Evolutionary conservation across 2,329 filamentous ascomycete genomes (phyloP), one percentile per base, ranked within the genome.

Genomic region (Aspergillus costaricaensis): DNA sequence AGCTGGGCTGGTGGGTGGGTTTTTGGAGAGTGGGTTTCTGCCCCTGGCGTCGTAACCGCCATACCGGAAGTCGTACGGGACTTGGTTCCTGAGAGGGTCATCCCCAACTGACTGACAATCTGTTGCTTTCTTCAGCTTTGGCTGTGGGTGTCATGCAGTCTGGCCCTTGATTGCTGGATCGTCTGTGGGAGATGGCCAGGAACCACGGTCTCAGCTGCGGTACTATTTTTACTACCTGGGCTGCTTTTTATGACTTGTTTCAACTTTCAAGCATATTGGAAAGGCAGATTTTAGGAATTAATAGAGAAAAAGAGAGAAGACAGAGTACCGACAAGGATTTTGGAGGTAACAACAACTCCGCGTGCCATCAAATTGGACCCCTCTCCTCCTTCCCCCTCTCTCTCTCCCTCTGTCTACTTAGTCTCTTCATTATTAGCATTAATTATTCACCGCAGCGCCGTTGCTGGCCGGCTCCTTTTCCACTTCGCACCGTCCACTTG

Each of bases 31-130:
- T 43, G 53, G 25, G 41, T 55, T 30, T 36, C 25, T 53, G 21
- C 52, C 53, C 53, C 53, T 55, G 53, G 53, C 53, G n/a, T 55
- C 25, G 53, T 47, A 47, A 55, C 52, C 19, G 43, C 53, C 53
- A 39, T 55, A 55, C 53, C 38, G 41, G 53, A 44, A 23, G 7
- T 5, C 19, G 17, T 23, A 44, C 41, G 12, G 39, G 41, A 14
- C 41, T 14, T 21, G 19, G 41, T 44, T 19, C 41, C 41, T 44
- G 41, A 44, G 41, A 44, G 41, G 41, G 41, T 21, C 19, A 44
- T 23, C 10, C 41, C 12, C 41, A 12, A 25, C 23, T 27, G 25
- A 27, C 25, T 14, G 32, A 36, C 32, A 36, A 36, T 36, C 12
- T 36, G 21, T 44, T 44, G 41, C 5, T 36, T 44, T 44, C 41